Percentiles rank a stretch among this genome's conserved stretches.
phyloP scores from a whole-genome alignment of 805 yeast genomes.

The Suhomyces prunicola region DNA sequence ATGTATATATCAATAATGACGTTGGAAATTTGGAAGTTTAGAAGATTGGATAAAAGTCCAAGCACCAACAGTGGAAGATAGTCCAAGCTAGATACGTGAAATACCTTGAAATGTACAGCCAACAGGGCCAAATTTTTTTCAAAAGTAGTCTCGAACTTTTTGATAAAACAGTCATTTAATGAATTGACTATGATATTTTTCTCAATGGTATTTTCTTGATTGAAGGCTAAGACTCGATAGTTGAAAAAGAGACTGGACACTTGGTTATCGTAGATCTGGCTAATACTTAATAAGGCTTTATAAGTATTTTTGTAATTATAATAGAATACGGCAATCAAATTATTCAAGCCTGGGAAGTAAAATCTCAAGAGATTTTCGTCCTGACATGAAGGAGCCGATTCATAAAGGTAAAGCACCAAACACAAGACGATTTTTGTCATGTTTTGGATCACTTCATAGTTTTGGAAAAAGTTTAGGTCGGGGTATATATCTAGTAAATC shows the following conservation, averaged over 20 bases:
- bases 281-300: slow-evolving; percentile 38
- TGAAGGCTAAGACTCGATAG: slow-evolving; percentile 7
- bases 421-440: slow-evolving; percentile 29
- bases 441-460: slow-evolving; percentile 9
- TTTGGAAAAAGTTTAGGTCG: slow-evolving; percentile 18
- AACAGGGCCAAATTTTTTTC: slow-evolving; percentile 41
- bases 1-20: slow-evolving; percentile 56
- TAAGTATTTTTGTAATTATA: slow-evolving; percentile 28
- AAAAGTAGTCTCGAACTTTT: slow-evolving; percentile 48
- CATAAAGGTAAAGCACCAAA: slow-evolving; percentile 18
- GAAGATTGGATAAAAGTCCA: slow-evolving; percentile 43
- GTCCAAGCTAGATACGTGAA: slow-evolving; percentile 39
- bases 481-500: slow-evolving; percentile 20
- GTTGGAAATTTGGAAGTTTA: slow-evolving; percentile 45
- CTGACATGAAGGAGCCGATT: slow-evolving; percentile 4
- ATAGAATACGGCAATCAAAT: slow-evolving; percentile 41
- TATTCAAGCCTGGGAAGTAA: slow-evolving; percentile 36
- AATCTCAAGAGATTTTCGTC: slow-evolving; percentile 9
- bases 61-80: slow-evolving; percentile 42
- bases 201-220: background rate
- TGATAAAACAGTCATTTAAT: slow-evolving; percentile 11
- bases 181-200: slow-evolving; percentile 2
- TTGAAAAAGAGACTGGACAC: slow-evolving; percentile 17
- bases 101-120: slow-evolving; percentile 46
- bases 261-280: slow-evolving; percentile 35